Conservation (phyloP, 441 rosid genomes). For the Aleurites moluccanus region DNA sequence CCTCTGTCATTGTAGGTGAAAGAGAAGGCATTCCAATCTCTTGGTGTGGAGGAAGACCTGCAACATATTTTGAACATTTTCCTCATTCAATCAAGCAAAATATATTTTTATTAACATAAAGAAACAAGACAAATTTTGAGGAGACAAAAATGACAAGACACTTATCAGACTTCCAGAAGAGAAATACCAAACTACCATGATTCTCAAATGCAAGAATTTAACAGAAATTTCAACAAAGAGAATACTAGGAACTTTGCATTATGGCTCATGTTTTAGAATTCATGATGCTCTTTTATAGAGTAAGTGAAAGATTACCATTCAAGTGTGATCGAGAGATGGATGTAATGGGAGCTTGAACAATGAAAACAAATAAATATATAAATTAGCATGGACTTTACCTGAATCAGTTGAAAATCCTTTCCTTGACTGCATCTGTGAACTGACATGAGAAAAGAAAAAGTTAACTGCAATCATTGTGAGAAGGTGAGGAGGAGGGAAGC, state of each 20-base stretch:
- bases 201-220: neutral
- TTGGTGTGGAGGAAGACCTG: constrained; percentile 95
- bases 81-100: constrained; percentile 19
- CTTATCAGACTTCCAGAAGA: neutral
- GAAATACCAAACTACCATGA: neutral
- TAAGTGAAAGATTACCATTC: no score
- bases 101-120: neutral
- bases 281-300: neutral
- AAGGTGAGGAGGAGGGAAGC: constrained; percentile 2
- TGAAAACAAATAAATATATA: constrained; percentile 7
- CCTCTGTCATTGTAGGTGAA: constrained; percentile 99
- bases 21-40: constrained; percentile 99
- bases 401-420: constrained; percentile 83
- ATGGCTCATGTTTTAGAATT: neutral
- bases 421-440: constrained; percentile 47
- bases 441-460: constrained; percentile 34
- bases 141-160: neutral
- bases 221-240: neutral
- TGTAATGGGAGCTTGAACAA: neutral
- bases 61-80: constrained; percentile 29
- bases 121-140: neutral
- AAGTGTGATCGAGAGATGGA: neutral
- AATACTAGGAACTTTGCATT: neutral
- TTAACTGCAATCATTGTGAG: neutral
- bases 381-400: constrained; percentile 37